Evolutionary conservation across 2,329 filamentous ascomycete species (phyloP).

Genomic region (Aureobasidium sp.): DNA sequence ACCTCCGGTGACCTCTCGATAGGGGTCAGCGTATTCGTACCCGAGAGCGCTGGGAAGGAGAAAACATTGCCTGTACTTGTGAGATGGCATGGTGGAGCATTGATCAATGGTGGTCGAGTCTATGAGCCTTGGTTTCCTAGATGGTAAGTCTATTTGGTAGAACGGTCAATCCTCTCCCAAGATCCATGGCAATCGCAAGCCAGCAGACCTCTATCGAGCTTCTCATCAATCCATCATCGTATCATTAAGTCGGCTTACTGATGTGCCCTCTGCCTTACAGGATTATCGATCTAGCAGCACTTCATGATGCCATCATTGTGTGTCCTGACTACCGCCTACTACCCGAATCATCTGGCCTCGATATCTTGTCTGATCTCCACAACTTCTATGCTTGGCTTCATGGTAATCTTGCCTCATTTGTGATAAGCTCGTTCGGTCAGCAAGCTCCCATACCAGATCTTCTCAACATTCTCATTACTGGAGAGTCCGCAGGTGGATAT

Average conservation of each 20-base stretch:
- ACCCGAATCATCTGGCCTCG: slow-evolving; percentile 40
- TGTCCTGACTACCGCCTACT: slow-evolving; percentile 46
- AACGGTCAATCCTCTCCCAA: too few relatives aligned
- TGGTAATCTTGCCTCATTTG: background rate
- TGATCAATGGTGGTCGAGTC: slow-evolving; percentile 27
- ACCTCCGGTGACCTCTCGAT: slow-evolving; percentile 34
- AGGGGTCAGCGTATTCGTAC: slow-evolving; percentile 34
- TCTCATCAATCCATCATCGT: background rate
- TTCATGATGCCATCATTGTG: slow-evolving; percentile 37
- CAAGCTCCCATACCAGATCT: slow-evolving; percentile 23
- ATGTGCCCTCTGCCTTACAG: background rate
- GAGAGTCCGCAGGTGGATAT: slow-evolving; percentile 36
- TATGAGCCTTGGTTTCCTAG: slow-evolving; percentile 16
- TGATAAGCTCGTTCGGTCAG: slow-evolving; percentile 8
- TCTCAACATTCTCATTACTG: slow-evolving; percentile 26
- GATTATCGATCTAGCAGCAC: background rate
- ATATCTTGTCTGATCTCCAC: slow-evolving; percentile 42
- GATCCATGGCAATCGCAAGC: too few relatives aligned
- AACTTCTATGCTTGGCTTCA: slow-evolving; percentile 45
- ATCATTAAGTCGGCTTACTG: background rate
- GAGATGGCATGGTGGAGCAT: slow-evolving; percentile 41
- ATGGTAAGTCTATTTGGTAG: slow-evolving; percentile 9
- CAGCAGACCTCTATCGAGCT: background rate
- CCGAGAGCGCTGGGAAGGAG: slow-evolving; percentile 29
- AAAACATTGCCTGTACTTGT: slow-evolving; percentile 32